Evolutionary conservation across 192 early-diverging fungal species (phyloP), one percentile per base, ranked within the genome.

Genomic region (Coemansia nantahalensis): DNA sequence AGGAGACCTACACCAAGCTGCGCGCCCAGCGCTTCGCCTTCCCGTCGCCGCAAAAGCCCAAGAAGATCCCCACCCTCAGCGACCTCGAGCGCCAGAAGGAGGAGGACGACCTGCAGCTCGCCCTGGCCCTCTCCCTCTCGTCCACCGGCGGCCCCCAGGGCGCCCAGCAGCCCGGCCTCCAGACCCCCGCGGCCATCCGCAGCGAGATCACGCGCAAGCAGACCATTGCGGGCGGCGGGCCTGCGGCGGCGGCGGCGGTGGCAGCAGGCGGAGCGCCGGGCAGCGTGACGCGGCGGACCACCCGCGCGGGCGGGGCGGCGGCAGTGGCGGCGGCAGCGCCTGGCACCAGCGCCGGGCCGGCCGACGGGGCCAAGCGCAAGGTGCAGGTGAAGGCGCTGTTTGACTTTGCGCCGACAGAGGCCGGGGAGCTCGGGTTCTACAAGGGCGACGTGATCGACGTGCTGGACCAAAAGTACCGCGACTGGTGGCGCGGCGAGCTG

Each of bases 401-500:
- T 58, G 97, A 99, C 56, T 99, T 96, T 62, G 67, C 80, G 32
- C 89, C 91, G 7, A 86, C 89, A 1, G 93, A 97, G 54, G 77
- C 82, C 35, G 93, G 93, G 23, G 97, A 99, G 64, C 83, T 99
- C 18, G 86, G 86, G 12, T 90, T 99, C 48, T 79, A 79, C 40
- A 83, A 86, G 38, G 92, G 90, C 46, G 94, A 97, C 47, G 80
- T 98, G 34, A 83, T 97, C 48, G 79, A 83, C 11, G 97, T 99
- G 18, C 60, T 91, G 56, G 95, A 97, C 56, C 88, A 85, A 49
- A 90, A 93, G 9, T 99, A 93, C 78, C 85, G 90, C 51, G 97
- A 99, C 66, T 99, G 97, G 97, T 99, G 95, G 95, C 90, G 92
- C 58, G 97, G 95, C 19, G 84, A 90, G 64, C 68, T 88, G n/a